phyloP scores from a whole-genome alignment of 2,329 filamentous ascomycete genomes.

The Lasiodiplodia sp. region DNA sequence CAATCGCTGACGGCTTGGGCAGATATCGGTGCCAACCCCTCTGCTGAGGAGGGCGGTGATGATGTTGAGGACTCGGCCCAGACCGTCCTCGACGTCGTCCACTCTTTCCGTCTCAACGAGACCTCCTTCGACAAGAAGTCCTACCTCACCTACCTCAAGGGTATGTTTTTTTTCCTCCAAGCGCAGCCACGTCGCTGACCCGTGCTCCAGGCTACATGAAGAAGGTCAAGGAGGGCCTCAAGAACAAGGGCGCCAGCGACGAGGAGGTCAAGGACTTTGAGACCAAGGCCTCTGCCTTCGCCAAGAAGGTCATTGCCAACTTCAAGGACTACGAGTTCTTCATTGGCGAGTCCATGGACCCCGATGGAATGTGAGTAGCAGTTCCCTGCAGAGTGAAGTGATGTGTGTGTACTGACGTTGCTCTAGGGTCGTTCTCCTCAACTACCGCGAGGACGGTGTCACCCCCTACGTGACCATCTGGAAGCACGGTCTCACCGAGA shows the following conservation, averaged over 20 bases:
- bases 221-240: conserved; percentile 75
- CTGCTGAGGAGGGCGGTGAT: conserved; percentile 86
- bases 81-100: conserved; percentile 90
- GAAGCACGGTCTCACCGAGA: conserved; percentile 90
- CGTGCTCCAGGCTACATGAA: conserved; percentile 80
- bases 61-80: conserved; percentile 71
- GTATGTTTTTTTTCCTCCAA: conserved; percentile 55
- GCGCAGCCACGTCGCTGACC: conserved; percentile 29
- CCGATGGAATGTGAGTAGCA: conserved; percentile 83
- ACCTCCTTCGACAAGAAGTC: conserved; percentile 86
- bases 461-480: conserved; percentile 90
- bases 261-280: conserved; percentile 81
- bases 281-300: conserved; percentile 73
- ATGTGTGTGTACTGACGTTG: background rate
- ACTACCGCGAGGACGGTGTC: conserved; percentile 95
- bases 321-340: conserved; percentile 98
- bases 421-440: conserved; percentile 82
- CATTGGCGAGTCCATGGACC: conserved; percentile 90
- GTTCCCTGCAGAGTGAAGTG: background rate
- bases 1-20: conserved; percentile 32
- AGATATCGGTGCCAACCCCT: conserved; percentile 96
- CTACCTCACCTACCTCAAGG: conserved; percentile 85
- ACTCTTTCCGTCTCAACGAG: conserved; percentile 86
- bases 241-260: conserved; percentile 66
- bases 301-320: conserved; percentile 83